Conservation (phyloP, 129 eudicot species). For the Erigeron canadensis region DNA sequence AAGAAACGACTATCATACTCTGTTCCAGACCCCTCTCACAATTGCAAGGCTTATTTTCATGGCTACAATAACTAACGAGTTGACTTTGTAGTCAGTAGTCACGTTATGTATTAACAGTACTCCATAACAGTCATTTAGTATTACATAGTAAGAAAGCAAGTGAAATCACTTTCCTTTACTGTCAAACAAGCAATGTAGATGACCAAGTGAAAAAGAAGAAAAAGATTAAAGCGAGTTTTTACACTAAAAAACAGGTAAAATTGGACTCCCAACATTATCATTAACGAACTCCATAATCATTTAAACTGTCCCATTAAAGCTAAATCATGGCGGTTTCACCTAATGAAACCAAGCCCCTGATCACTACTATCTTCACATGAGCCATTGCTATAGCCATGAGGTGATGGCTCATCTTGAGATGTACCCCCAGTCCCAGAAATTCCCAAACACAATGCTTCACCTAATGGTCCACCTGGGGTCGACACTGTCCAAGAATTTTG, state of each 20-base stretch:
- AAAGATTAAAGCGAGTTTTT: background rate
- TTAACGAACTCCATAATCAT: background rate
- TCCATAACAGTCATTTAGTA: background rate
- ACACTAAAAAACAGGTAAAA: background rate
- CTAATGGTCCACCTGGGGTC: conserved; percentile 68
- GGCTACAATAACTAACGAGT: background rate
- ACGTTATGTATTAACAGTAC: background rate
- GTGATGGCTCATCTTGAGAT: conserved; percentile 20
- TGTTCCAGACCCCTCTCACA: conserved; percentile 30
- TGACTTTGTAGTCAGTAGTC: too few species aligned
- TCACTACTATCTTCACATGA: conserved; percentile 25
- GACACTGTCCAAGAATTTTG: conserved; percentile 41
- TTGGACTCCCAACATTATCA: background rate
- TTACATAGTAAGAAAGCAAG: conserved; percentile 4
- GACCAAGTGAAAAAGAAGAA: background rate
- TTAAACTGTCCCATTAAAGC: background rate
- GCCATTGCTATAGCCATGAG: conserved; percentile 34
- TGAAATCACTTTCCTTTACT: background rate
- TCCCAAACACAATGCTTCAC: conserved; percentile 70
- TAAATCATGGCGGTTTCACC: conserved; percentile 9
- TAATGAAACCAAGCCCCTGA: conserved; percentile 31
- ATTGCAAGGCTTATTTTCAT: background rate
- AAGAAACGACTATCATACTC: conserved; percentile 71
- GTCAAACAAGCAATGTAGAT: background rate
- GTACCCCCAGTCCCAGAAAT: conserved; percentile 14